Percentiles rank a stretch among this genome's conserved stretches.
Evolutionary conservation across 306 rosid species (phyloP).

Genomic region (Begonia masoniana): DNA sequence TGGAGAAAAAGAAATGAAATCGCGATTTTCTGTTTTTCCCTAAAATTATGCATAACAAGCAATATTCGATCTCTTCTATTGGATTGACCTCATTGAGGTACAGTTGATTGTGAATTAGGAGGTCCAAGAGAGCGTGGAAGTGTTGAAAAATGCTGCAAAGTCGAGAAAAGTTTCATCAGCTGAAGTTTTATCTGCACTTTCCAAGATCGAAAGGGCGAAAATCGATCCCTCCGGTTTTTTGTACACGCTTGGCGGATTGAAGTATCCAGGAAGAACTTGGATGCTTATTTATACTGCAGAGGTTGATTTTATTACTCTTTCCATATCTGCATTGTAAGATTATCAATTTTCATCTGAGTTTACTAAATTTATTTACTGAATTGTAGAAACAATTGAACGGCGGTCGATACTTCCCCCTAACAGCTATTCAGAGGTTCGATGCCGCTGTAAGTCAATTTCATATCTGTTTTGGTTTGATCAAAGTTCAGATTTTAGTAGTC

Average conservation of each 20-base stretch:
- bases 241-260: slow-evolving; percentile 58
- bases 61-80: background rate
- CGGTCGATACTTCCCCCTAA: slow-evolving; percentile 76
- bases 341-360: background rate
- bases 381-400: slow-evolving; percentile 56
- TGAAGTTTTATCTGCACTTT: slow-evolving; percentile 60
- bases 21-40: background rate
- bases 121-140: slow-evolving; percentile 58
- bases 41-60: background rate
- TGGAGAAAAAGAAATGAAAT: too few species aligned
- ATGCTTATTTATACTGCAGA: slow-evolving; percentile 79
- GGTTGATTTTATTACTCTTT: slow-evolving; percentile 27
- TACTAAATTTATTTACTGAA: slow-evolving; percentile 1
- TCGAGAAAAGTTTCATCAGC: slow-evolving; percentile 46
- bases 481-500: too few species aligned
- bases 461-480: slow-evolving; percentile 7
- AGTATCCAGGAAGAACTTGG: slow-evolving; percentile 94
- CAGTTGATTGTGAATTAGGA: slow-evolving; percentile 35
- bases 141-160: slow-evolving; percentile 74
- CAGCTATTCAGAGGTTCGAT: slow-evolving; percentile 90
- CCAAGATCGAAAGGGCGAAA: slow-evolving; percentile 70
- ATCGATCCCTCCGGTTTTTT: slow-evolving; percentile 63
- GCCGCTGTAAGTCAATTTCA: slow-evolving; percentile 55
- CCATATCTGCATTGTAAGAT: background rate
- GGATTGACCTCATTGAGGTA: slow-evolving; percentile 3